Percentiles rank a stretch among this genome's conserved stretches.
Evolutionary conservation across 192 early-diverging fungal species (phyloP).

Genomic region (Backusella mclennaniae): DNA sequence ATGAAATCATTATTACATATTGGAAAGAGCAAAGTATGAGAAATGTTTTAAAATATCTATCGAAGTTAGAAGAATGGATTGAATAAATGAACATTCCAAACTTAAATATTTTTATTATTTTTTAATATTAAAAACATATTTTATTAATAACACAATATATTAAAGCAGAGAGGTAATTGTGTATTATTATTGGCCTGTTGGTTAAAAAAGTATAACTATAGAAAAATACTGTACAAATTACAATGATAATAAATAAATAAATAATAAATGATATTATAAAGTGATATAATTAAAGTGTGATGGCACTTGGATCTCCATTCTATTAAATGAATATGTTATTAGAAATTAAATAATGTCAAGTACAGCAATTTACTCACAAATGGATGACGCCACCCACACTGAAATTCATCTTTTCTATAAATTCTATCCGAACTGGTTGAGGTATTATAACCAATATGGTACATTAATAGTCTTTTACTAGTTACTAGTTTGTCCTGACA

Average conservation of each 20-base stretch:
- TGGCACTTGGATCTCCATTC: constrained; percentile 38
- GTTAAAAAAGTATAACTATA: constrained; percentile 6
- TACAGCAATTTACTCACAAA: constrained; percentile 43
- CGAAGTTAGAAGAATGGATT: neutral
- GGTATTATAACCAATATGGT: constrained; percentile 56
- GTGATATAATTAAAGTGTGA: constrained; percentile 21
- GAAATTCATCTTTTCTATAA: constrained; percentile 51
- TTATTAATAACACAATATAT: neutral
- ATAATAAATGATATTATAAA: neutral
- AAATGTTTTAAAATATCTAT: neutral
- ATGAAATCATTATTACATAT: neutral
- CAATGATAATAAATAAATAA: neutral
- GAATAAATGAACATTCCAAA: constrained; percentile 4
- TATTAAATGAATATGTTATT: constrained; percentile 1
- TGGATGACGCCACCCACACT: constrained; percentile 57
- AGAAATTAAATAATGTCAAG: neutral
- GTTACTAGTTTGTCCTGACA: constrained; percentile 46
- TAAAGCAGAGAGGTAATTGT: neutral
- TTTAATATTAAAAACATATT: neutral
- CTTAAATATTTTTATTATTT: neutral
- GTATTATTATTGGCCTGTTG: neutral
- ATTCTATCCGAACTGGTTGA: constrained; percentile 46
- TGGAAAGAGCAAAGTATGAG: neutral
- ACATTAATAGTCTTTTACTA: constrained; percentile 45
- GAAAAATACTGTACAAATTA: neutral